These are phyloP conservation scores for Rhododendron molle DNA, from an alignment of 148 eudicot genomes.

Conservation along the genomic window DNA sequence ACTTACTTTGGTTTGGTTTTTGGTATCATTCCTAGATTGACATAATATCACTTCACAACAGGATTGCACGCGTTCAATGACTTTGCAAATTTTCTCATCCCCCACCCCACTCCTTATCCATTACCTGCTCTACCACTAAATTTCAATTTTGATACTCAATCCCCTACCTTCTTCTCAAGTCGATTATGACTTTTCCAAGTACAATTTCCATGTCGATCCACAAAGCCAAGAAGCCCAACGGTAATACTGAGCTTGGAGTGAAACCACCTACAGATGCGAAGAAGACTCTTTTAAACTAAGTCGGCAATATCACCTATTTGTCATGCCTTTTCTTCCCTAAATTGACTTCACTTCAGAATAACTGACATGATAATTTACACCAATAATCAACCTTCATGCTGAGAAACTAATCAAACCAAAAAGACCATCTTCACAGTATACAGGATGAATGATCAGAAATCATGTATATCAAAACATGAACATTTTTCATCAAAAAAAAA, in stretches of 20 bases:
- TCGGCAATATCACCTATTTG: not conserved
- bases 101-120: not conserved
- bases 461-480: not conserved
- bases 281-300: not conserved
- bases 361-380: not conserved
- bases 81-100: not conserved
- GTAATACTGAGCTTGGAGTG: not conserved
- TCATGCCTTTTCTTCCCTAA: constrained; percentile 3
- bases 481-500: not conserved
- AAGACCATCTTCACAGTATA: not conserved
- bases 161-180: not conserved
- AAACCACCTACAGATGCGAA: not conserved
- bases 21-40: not conserved
- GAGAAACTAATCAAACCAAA: not conserved
- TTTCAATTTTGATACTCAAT: not conserved
- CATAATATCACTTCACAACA: not conserved
- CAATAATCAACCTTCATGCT: not conserved
- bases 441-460: not conserved
- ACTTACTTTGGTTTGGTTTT: not conserved
- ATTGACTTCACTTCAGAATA: not conserved
- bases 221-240: not conserved
- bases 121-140: not conserved
- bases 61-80: not conserved
- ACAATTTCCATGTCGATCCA: not conserved
- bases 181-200: not conserved